A percentile compares a stretch with the other conserved stretches of the same genome.
Conservation (phyloP, 371 early-diverging fungal species). For the Haplosporangium sp. region DNA sequence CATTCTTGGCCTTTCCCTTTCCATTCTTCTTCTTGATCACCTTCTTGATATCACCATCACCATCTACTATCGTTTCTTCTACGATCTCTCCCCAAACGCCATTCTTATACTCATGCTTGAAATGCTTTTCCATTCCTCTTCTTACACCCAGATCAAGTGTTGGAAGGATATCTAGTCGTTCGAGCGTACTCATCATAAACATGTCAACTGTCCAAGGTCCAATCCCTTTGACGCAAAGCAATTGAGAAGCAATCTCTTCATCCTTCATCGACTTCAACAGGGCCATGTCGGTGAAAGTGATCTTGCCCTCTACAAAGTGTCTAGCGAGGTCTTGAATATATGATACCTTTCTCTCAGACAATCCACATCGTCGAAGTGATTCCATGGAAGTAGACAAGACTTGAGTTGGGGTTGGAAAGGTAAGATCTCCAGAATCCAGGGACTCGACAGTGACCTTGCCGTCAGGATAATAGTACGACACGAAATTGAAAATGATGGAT, state of each 20-base stretch:
- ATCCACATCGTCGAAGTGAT: conserved; percentile 59
- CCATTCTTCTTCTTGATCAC: conserved; percentile 43
- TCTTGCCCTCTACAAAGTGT: conserved; percentile 61
- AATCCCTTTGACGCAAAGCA: conserved; percentile 69
- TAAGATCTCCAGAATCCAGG: conserved; percentile 53
- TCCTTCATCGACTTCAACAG: conserved; percentile 58
- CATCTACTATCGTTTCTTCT: conserved; percentile 12
- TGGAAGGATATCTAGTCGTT: conserved; percentile 72
- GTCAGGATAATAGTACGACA: conserved; percentile 55
- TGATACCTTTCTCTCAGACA: conserved; percentile 69
- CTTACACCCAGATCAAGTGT: conserved; percentile 72
- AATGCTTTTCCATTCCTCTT: conserved; percentile 71
- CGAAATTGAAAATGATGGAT: conserved; percentile 62
- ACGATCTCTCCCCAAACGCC: conserved; percentile 42
- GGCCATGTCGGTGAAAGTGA: conserved; percentile 56
- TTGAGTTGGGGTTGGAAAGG: conserved; percentile 60
- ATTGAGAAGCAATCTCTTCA: conserved; percentile 58
- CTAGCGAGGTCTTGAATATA: conserved; percentile 67
- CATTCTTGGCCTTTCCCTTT: conserved; percentile 59
- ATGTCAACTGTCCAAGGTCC: conserved; percentile 79
- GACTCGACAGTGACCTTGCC: conserved; percentile 28
- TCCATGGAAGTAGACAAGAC: conserved; percentile 51
- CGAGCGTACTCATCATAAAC: conserved; percentile 75
- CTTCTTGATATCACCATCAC: background rate
- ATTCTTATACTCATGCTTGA: conserved; percentile 51